A percentile compares a stretch with the other conserved stretches of the same genome.
phyloP scores from a whole-genome alignment of 2,329 filamentous ascomycete genomes.

The Rugonectria rugulosa region DNA sequence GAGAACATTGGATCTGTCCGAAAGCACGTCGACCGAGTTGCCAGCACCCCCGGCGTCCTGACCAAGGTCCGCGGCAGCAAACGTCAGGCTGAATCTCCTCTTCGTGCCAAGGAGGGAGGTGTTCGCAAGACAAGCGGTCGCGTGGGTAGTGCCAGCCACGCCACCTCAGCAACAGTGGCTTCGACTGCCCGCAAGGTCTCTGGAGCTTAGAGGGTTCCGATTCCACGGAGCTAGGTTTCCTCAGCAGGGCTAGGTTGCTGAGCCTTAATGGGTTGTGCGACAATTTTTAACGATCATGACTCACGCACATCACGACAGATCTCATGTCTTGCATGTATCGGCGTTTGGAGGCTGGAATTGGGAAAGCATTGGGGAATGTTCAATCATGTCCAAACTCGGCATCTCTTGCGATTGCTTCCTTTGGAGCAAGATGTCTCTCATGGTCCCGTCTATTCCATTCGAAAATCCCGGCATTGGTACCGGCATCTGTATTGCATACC shows the following conservation, averaged over 20 bases:
- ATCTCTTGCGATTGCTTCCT: slow-evolving; percentile 31
- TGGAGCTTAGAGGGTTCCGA: slow-evolving; percentile 45
- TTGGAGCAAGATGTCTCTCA: slow-evolving; percentile 18
- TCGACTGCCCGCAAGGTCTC: slow-evolving; percentile 63
- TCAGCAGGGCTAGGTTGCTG: slow-evolving; percentile 24
- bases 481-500: slow-evolving; percentile 22
- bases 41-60: slow-evolving; percentile 63
- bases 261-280: slow-evolving; percentile 31
- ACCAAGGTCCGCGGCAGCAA: slow-evolving; percentile 72
- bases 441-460: slow-evolving; percentile 23
- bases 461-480: too few relatives aligned
- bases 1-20: slow-evolving; percentile 72
- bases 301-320: slow-evolving; percentile 49
- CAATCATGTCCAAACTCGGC: slow-evolving; percentile 33
- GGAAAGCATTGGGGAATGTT: slow-evolving; percentile 31
- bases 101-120: slow-evolving; percentile 60
- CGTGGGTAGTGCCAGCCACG: slow-evolving; percentile 63
- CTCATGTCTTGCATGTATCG: slow-evolving; percentile 53
- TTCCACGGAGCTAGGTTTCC: slow-evolving; percentile 28
- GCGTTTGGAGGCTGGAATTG: slow-evolving; percentile 46
- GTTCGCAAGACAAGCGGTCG: slow-evolving; percentile 73
- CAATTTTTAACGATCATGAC: slow-evolving; percentile 53
- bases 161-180: slow-evolving; percentile 51
- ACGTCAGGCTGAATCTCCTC: slow-evolving; percentile 58
- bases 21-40: slow-evolving; percentile 65